Evolutionary conservation across 305 asterid genomes (phyloP), one percentile per base, ranked within the genome.

Genomic region (Plantago lanceolata): DNA sequence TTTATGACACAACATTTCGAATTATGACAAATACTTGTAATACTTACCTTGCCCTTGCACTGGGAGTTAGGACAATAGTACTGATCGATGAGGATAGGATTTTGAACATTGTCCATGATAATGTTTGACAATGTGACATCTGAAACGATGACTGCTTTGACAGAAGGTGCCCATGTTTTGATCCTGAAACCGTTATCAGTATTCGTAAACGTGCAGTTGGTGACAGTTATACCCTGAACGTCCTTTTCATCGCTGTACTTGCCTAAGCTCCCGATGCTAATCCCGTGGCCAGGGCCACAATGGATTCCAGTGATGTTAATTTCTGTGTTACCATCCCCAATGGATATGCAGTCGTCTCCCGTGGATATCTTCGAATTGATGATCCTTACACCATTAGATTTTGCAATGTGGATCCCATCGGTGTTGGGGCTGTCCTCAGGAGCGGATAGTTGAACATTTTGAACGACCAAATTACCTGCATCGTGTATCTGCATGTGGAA

Each of bases 201-300:
- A 35, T 43, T 28, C 0, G 17, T 69, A 13, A 80, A 16, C 5
- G 67, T 71, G 47, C 76, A 71, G 19, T 77, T 48, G 0, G 29
- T 62, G 2, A 80, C 75, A 0, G 12, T 5, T 16, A 79, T 28
- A 6, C 77, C 80, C 0, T 11, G 19, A 2, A 80, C 80, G 11
- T 63, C 63, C 13, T 49, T 5, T 44, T 80, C 85, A 0, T 28
- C 2, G 1, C 15, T 2, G 44, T 71, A 50, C n/a, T 57, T 71
- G 4, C 85, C 82, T 11, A 76, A 31, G 71, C 82, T 79, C 20
- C 83, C 83, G 18, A 78, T 59, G 61, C 83, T 78, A 16, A 76
- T 76, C 9, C 82, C 82, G 57, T 79, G 76, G 15, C 85, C 85
- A 0, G 84, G 79, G 5, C 81, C 81, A 29, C 84, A 79, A 1